Conservation (phyloP, 257 asterid genomes). For the Rhazya stricta region DNA sequence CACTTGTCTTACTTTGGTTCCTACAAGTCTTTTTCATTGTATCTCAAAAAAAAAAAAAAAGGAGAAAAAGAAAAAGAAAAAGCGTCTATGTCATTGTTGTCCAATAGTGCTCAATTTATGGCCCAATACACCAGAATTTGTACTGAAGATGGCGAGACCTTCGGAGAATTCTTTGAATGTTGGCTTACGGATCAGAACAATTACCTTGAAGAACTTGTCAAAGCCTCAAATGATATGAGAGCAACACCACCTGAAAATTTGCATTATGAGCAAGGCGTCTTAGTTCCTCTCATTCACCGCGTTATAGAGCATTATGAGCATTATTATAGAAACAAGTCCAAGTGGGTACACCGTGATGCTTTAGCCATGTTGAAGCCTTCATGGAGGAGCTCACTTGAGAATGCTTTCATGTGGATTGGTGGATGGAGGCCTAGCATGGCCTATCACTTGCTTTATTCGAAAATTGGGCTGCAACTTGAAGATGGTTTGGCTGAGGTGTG, state of each 20-base stretch:
- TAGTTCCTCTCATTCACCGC: not conserved
- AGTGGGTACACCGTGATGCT: conserved; percentile 28
- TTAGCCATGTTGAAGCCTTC: conserved; percentile 47
- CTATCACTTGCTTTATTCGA: conserved; percentile 58
- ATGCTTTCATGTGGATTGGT: conserved; percentile 66
- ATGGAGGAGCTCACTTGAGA: conserved; percentile 61
- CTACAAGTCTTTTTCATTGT: no score
- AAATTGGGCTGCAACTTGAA: conserved; percentile 58
- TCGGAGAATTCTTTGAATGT: not conserved
- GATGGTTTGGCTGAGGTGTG: conserved; percentile 37
- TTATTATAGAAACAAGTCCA: conserved; percentile 43
- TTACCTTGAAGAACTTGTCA: conserved; percentile 4
- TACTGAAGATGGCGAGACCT: not conserved
- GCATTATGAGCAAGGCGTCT: not conserved
- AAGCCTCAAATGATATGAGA: not conserved
- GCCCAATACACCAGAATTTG: not conserved
- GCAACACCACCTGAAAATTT: not conserved
- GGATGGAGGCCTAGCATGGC: conserved; percentile 85
- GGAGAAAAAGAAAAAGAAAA: no score
- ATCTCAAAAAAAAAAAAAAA: no score
- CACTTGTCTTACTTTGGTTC: no score
- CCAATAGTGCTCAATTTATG: not conserved
- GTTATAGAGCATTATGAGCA: conserved; percentile 52
- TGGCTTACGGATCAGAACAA: conserved; percentile 1
- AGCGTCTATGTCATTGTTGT: not conserved